phyloP scores from a whole-genome alignment of 2,329 filamentous ascomycete species.

The Exophiala lecanii-corni region DNA sequence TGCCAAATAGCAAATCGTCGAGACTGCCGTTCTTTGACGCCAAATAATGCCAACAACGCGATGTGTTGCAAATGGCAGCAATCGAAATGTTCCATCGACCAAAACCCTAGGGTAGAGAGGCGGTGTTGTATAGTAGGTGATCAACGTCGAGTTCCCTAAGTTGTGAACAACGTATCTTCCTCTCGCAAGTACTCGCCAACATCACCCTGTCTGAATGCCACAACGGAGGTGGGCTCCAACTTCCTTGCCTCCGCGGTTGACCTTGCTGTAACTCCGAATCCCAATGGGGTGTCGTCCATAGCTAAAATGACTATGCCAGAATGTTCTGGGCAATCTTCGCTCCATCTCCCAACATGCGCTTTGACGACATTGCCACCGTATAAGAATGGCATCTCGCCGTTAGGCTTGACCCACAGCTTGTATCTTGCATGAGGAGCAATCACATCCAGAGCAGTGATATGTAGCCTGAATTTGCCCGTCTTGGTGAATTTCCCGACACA shows the following conservation, averaged over 20 bases:
- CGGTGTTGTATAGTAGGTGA: no score
- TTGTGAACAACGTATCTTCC: conserved; percentile 61
- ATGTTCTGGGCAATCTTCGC: conserved; percentile 89
- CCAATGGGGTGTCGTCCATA: conserved; percentile 85
- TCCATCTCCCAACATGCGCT: conserved; percentile 76
- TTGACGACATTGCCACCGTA: conserved; percentile 90
- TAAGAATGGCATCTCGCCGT: conserved; percentile 95
- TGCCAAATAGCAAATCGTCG: no score
- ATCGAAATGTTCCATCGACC: no score
- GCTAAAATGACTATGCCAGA: conserved; percentile 83
- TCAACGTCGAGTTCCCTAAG: no score
- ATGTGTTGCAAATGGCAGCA: no score
- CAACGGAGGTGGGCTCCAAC: conserved; percentile 84
- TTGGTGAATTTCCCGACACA: conserved; percentile 96
- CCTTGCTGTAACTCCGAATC: conserved; percentile 87
- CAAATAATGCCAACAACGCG: no score
- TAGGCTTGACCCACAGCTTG: conserved; percentile 95
- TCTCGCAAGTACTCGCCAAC: conserved; percentile 92
- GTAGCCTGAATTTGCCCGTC: conserved; percentile 88
- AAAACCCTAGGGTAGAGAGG: no score
- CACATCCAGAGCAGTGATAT: conserved; percentile 86
- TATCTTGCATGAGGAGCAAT: conserved; percentile 88
- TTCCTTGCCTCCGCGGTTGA: conserved; percentile 77
- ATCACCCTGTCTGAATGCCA: conserved; percentile 87
- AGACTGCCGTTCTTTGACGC: no score